Conservation (phyloP, 805 yeast genomes). For the Starmerella tilneyi region DNA sequence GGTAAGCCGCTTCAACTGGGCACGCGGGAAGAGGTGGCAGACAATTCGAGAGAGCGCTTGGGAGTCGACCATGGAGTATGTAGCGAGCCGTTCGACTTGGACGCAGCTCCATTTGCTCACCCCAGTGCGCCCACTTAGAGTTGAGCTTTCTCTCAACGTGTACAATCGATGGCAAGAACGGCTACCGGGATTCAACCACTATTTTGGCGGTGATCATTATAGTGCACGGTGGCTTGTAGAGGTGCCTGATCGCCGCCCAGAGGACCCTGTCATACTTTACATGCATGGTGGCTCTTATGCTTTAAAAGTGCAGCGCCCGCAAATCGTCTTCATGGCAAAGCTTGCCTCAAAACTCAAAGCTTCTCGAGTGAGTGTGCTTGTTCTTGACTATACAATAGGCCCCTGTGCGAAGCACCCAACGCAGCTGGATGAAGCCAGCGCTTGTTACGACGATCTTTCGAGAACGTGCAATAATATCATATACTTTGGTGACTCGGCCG, state of each 20-base stretch:
- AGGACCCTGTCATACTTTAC: conserved; percentile 26
- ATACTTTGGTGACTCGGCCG: conserved; percentile 31
- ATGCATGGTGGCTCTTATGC: conserved; percentile 28
- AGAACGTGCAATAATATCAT: conserved; percentile 22
- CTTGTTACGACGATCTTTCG: conserved; percentile 22
- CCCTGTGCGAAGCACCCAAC: conserved; percentile 25
- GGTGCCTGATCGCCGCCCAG: conserved; percentile 21
- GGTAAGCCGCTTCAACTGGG: conserved; percentile 3
- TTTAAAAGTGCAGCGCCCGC: conserved; percentile 20
- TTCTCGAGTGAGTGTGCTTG: conserved; percentile 23
- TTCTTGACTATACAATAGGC: conserved; percentile 29
- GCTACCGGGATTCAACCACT: conserved; percentile 20
- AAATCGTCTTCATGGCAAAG: conserved; percentile 17
- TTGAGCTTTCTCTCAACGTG: conserved; percentile 9
- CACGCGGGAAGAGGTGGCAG: conserved; percentile 4
- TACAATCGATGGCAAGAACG: conserved; percentile 4
- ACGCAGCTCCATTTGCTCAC: conserved; percentile 22
- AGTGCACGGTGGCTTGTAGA: conserved; percentile 27
- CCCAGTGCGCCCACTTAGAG: conserved; percentile 23
- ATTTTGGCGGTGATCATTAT: conserved; percentile 18
- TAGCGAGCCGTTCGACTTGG: conserved; percentile 15
- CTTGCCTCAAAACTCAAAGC: conserved; percentile 14
- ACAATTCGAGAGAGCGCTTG: conserved; percentile 7
- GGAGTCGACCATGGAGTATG: conserved; percentile 17
- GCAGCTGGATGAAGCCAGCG: conserved; percentile 26